A percentile compares a stretch with the other conserved stretches of the same genome.
phyloP scores from a whole-genome alignment of 495 filamentous ascomycete species.

The Xylaria scruposa region DNA sequence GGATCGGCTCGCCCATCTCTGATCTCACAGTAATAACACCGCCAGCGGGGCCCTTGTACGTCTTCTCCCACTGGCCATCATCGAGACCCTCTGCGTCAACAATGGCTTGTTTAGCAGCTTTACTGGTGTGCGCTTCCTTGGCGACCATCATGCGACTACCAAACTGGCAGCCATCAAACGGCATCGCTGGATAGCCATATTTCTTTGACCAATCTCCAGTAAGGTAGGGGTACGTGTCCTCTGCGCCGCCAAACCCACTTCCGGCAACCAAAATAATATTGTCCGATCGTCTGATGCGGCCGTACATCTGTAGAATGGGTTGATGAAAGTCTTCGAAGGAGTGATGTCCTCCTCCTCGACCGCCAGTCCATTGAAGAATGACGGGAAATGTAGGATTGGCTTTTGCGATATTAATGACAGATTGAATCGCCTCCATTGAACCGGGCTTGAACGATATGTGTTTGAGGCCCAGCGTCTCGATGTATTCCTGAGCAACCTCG shows the following conservation, averaged over 20 bases:
- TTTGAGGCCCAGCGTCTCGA: constrained; percentile 90
- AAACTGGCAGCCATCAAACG: constrained; percentile 88
- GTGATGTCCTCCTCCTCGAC: constrained; percentile 92
- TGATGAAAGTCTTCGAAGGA: constrained; percentile 96
- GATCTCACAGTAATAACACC: constrained; percentile 97
- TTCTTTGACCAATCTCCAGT: constrained; percentile 84
- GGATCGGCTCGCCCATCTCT: constrained; percentile 99
- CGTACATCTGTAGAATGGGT: constrained; percentile 90
- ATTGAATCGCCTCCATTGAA: constrained; percentile 85
- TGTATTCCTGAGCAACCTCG: constrained; percentile 93
- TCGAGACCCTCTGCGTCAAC: constrained; percentile 87
- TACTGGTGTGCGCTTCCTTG: constrained; percentile 92
- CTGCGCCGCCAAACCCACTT: constrained; percentile 88
- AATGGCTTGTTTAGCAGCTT: constrained; percentile 93
- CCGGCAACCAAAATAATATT: constrained; percentile 91
- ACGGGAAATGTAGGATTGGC: constrained; percentile 89
- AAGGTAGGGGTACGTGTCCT: constrained; percentile 93
- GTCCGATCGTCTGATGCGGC: constrained; percentile 76
- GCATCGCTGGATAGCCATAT: constrained; percentile 92
- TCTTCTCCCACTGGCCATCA: constrained; percentile 93
- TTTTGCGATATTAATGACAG: constrained; percentile 90
- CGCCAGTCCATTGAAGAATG: constrained; percentile 93
- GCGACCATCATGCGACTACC: constrained; percentile 94
- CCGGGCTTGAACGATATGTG: constrained; percentile 96
- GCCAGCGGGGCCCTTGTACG: constrained; percentile 89